Percentiles rank a stretch among this genome's conserved stretches.
These are phyloP conservation scores for Diplodia mutila DNA, from an alignment of 2,329 filamentous ascomycete species.

Conservation along the genomic window DNA sequence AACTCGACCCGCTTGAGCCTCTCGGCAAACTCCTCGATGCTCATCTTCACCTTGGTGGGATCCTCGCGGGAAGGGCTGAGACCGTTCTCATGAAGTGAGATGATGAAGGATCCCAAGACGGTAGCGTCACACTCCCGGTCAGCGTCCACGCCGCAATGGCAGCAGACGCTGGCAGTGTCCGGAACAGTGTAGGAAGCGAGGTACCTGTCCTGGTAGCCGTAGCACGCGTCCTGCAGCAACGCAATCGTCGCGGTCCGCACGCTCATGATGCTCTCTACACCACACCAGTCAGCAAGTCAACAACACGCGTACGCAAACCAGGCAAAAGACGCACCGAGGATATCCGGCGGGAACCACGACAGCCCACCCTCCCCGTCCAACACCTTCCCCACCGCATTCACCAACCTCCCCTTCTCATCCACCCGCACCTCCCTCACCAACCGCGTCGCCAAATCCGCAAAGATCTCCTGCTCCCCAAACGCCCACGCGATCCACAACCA, in stretches of 20 bases:
- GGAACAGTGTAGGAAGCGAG: neutral
- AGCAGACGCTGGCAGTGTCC: neutral
- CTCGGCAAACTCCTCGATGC: neutral
- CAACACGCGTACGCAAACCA: neutral
- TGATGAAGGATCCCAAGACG: neutral
- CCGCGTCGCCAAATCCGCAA: constrained; percentile 28
- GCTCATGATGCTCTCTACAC: neutral
- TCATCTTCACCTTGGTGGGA: neutral
- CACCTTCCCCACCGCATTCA: neutral
- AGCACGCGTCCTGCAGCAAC: neutral
- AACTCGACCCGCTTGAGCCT: neutral
- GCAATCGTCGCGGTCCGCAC: neutral
- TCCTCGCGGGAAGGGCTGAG: neutral
- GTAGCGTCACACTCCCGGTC: neutral
- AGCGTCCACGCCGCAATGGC: neutral
- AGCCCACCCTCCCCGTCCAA: neutral
- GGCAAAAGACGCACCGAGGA: neutral
- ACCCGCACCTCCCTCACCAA: constrained; percentile 16
- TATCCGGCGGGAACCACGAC: neutral
- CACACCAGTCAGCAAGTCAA: neutral
- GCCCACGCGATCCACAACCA: constrained; percentile 36
- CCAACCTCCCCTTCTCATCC: neutral
- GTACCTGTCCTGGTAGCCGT: neutral
- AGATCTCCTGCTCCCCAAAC: constrained; percentile 33
- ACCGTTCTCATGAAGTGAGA: neutral